Evolutionary conservation across 805 yeast species (phyloP).

Genomic region (Torulaspora delbrueckii): DNA sequence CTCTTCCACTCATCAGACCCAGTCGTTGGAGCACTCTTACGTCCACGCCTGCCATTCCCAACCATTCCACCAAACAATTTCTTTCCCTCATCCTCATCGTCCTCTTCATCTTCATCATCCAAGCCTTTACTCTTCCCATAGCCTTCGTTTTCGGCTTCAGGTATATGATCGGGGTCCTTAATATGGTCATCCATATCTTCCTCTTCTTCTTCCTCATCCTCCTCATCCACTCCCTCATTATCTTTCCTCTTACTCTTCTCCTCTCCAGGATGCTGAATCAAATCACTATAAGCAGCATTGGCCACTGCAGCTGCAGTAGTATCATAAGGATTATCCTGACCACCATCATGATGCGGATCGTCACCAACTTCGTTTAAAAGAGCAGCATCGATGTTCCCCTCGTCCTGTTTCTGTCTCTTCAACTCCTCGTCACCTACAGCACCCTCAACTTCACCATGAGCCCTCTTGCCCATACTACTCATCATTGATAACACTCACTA

Average conservation of each 20-base stretch:
- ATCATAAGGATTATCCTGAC: constrained; percentile 10
- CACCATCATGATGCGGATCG: constrained; percentile 2
- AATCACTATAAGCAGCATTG: constrained; percentile 28
- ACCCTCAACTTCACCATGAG: constrained; percentile 6
- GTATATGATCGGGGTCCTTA: constrained; percentile 18
- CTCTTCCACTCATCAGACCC: constrained; percentile 33
- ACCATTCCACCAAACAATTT: constrained; percentile 12
- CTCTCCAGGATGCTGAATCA: constrained; percentile 24
- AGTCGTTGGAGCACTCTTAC: constrained; percentile 28
- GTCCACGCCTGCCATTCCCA: constrained; percentile 24
- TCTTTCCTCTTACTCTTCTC: constrained; percentile 7
- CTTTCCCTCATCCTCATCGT: constrained; percentile 14
- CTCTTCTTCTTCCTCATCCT: constrained; percentile 16
- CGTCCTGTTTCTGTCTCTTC: constrained; percentile 21
- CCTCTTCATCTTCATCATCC: constrained; percentile 10
- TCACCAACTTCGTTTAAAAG: constrained; percentile 19
- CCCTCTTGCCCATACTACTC: constrained; percentile 9
- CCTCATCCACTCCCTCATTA: constrained; percentile 12
- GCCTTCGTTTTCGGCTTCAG: constrained; percentile 10
- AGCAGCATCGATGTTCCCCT: constrained; percentile 33
- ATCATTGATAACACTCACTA: neutral
- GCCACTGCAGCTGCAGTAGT: constrained; percentile 27
- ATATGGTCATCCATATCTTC: constrained; percentile 19
- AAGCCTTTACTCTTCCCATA: constrained; percentile 10
- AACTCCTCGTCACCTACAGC: constrained; percentile 5